Percentiles rank a stretch among this genome's conserved stretches.
phyloP scores from a whole-genome alignment of 2,329 filamentous ascomycete species.

The Arthrobotrys conoides region DNA sequence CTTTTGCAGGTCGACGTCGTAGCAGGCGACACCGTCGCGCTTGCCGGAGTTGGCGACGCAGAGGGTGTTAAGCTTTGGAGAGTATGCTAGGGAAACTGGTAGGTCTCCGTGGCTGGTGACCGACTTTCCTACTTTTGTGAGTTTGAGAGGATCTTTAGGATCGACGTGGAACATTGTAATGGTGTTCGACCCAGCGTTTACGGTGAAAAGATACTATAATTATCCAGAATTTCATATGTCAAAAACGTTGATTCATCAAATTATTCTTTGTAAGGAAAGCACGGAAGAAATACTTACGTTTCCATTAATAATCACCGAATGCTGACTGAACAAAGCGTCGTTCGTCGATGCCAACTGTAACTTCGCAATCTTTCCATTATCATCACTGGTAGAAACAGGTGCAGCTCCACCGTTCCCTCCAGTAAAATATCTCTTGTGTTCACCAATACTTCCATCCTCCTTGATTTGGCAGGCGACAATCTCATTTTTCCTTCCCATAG shows the following conservation, averaged over 20 bases:
- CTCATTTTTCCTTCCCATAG: conserved; percentile 31
- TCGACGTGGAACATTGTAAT: conserved; percentile 71
- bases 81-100: conserved; percentile 71
- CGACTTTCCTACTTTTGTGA: conserved; percentile 69
- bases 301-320: conserved; percentile 40
- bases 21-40: conserved; percentile 69
- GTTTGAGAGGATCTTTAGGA: conserved; percentile 67
- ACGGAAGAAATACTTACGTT: conserved; percentile 23
- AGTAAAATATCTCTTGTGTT: conserved; percentile 28
- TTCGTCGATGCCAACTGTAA: conserved; percentile 24
- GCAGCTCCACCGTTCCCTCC: conserved; percentile 45
- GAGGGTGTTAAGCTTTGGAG: conserved; percentile 67
- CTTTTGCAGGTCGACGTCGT: conserved; percentile 65
- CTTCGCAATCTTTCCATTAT: conserved; percentile 15
- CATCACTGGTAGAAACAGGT: not conserved
- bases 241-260: not conserved
- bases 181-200: conserved; percentile 72
- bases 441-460: conserved; percentile 23
- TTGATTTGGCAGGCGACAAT: conserved; percentile 41
- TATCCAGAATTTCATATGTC: not conserved
- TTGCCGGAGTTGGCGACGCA: conserved; percentile 70
- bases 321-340: conserved; percentile 49
- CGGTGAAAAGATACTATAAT: conserved; percentile 69
- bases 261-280: not conserved
- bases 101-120: conserved; percentile 71